Evolutionary conservation across 2,329 filamentous ascomycete species (phyloP).

Genomic region (Acarospora socialis): DNA sequence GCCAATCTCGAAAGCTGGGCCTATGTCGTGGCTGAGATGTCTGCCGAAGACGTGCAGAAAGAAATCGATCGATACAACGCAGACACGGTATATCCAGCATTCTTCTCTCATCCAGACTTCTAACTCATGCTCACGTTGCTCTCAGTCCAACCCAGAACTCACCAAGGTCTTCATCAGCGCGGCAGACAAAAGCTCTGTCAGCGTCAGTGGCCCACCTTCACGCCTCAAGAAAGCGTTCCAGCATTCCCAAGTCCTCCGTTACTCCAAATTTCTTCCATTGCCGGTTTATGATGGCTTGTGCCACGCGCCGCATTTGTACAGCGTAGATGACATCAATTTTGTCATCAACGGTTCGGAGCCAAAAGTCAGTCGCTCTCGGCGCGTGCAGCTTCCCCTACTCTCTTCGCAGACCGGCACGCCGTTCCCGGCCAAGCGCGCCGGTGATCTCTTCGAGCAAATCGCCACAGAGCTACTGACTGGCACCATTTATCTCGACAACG

Average conservation of each 20-base stretch:
- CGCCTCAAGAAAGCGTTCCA: constrained; percentile 16
- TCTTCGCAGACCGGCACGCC: not conserved
- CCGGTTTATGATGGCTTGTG: constrained; percentile 20
- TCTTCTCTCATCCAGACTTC: constrained; percentile 4
- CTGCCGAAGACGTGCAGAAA: constrained; percentile 20
- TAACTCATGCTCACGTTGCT: too few relatives aligned
- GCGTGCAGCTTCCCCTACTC: constrained; percentile 1
- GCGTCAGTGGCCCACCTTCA: constrained; percentile 17
- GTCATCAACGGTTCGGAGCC: too few relatives aligned
- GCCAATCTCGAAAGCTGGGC: constrained; percentile 26
- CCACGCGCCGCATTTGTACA: constrained; percentile 35
- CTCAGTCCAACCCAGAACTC: not conserved
- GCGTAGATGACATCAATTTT: constrained; percentile 10
- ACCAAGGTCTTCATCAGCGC: constrained; percentile 12
- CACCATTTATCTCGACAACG: not conserved
- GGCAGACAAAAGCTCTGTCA: constrained; percentile 13
- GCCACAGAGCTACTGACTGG: not conserved
- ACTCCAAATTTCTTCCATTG: constrained; percentile 14
- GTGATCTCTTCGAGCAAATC: not conserved
- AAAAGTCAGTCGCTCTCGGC: not conserved
- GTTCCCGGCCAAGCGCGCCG: not conserved
- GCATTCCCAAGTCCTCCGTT: constrained; percentile 14
- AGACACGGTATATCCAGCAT: too few relatives aligned
- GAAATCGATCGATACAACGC: constrained; percentile 24
- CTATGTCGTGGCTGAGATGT: constrained; percentile 26